Percentiles rank a stretch among this genome's conserved stretches.
Conservation (phyloP, 2,329 filamentous ascomycete genomes). For the Stachybotrys chlorohalonatus region DNA sequence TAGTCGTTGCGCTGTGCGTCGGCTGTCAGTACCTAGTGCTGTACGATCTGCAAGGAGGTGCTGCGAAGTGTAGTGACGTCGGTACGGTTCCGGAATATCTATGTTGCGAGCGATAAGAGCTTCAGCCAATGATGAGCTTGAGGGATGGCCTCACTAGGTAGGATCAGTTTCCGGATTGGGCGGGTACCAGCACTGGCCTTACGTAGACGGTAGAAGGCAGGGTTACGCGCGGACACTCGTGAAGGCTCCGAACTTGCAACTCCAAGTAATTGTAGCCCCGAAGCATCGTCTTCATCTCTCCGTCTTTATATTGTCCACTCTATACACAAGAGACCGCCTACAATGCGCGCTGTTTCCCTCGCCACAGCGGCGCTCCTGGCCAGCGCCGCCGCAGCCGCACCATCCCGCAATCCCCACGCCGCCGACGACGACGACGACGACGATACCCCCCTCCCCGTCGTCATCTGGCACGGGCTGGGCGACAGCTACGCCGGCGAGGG, state of each 20-base stretch:
- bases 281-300: too few relatives aligned
- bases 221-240: too few relatives aligned
- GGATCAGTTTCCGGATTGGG: neutral
- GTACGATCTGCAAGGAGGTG: too few relatives aligned
- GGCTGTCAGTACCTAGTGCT: too few relatives aligned
- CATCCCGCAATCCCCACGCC: slow-evolving; percentile 3
- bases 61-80: too few relatives aligned
- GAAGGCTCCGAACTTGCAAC: too few relatives aligned
- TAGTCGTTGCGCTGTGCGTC: too few relatives aligned
- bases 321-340: slow-evolving; percentile 1
- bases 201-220: too few relatives aligned
- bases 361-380: slow-evolving; percentile 14
- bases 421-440: slow-evolving; percentile 25
- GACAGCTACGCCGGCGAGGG: slow-evolving; percentile 72
- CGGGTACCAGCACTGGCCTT: too few relatives aligned
- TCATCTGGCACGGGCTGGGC: slow-evolving; percentile 86
- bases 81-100: neutral
- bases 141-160: neutral
- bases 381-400: slow-evolving; percentile 17
- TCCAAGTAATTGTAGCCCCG: too few relatives aligned
- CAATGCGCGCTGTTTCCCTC: slow-evolving; percentile 7
- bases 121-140: neutral
- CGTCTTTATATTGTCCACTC: too few relatives aligned
- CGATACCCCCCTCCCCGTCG: slow-evolving; percentile 70
- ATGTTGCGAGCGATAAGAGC: neutral